These are phyloP conservation scores for Sclerotinia subarctica DNA, from an alignment of 2,329 filamentous ascomycete genomes.

Conservation along the genomic window DNA sequence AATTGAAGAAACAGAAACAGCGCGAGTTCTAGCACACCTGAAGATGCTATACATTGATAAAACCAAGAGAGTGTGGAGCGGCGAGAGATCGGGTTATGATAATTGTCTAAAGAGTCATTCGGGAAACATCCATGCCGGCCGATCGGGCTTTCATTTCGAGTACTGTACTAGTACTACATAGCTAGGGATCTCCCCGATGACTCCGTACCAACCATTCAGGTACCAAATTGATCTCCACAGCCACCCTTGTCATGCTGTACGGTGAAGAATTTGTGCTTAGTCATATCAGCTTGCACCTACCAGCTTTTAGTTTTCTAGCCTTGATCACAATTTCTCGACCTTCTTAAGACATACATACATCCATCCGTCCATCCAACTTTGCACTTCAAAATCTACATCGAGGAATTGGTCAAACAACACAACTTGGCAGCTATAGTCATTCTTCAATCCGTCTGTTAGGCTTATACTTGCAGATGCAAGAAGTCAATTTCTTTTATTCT, in stretches of 20 bases:
- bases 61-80: neutral
- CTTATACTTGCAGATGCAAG: constrained; percentile 14
- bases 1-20: neutral
- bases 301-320: constrained; percentile 1
- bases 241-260: neutral
- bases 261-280: neutral
- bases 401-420: constrained; percentile 9
- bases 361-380: neutral
- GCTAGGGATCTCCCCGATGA: too few relatives aligned
- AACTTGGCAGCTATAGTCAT: constrained; percentile 5
- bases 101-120: constrained; percentile 14
- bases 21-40: constrained; percentile 11
- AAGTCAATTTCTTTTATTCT: constrained; percentile 19
- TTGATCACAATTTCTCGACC: constrained; percentile 16
- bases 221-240: neutral
- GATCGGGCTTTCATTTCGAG: neutral
- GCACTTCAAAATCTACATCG: neutral
- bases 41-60: constrained; percentile 10
- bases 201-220: neutral
- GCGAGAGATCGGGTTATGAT: neutral
- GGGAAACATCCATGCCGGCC: neutral
- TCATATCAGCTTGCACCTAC: neutral
- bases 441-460: constrained; percentile 1
- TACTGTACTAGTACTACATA: too few relatives aligned
- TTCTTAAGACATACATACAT: neutral